phyloP scores from a whole-genome alignment of 129 eudicot species.

The Helianthus tuberosus region DNA sequence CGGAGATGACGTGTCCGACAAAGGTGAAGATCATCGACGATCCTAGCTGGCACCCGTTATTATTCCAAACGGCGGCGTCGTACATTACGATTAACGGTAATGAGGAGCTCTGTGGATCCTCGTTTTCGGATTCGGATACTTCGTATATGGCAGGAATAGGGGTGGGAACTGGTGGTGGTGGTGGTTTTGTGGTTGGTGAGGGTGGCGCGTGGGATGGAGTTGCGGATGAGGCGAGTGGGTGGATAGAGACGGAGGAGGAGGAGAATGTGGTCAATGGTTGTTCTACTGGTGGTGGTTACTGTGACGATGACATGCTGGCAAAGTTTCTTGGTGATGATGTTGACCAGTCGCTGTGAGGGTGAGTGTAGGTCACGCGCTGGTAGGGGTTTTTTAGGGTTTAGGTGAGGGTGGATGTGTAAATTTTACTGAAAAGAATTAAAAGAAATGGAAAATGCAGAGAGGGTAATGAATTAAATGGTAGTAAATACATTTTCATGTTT shows the following conservation, averaged over 20 bases:
- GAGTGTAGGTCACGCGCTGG: background rate
- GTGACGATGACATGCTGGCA: background rate
- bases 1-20: constrained; percentile 24
- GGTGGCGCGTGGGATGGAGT: constrained; percentile 55
- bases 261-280: constrained; percentile 10
- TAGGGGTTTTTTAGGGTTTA: background rate
- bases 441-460: background rate
- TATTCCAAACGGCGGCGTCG: constrained; percentile 56
- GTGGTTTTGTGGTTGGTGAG: constrained; percentile 2
- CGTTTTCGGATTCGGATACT: constrained; percentile 67
- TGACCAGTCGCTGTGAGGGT: background rate
- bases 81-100: constrained; percentile 81
- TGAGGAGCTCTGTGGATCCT: constrained; percentile 84
- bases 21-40: constrained; percentile 65
- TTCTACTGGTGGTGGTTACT: background rate
- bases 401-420: background rate
- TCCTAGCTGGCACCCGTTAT: constrained; percentile 44
- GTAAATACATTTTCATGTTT: background rate
- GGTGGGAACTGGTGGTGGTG: constrained; percentile 49
- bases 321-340: background rate
- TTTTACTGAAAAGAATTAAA: background rate
- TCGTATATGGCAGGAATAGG: constrained; percentile 76
- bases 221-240: constrained; percentile 44
- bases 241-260: constrained; percentile 13
- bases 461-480: background rate